Base-by-base conservation (phyloP, 768 basidiomycete species). In the Tremella mesenterica region DNA sequence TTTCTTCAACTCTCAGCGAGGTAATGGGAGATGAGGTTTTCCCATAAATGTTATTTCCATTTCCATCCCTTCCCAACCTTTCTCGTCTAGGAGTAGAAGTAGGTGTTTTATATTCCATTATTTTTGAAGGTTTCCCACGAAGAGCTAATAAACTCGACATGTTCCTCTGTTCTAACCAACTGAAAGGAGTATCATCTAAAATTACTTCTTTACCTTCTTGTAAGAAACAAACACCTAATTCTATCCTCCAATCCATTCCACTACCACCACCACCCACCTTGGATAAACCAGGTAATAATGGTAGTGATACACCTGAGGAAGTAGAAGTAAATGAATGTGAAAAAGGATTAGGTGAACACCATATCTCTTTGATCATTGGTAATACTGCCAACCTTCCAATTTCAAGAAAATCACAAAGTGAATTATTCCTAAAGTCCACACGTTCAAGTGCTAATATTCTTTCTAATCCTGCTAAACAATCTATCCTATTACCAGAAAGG, bases 381-480 rank as follows among this genome's bases (percentile, higher is more conserved):
- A 96, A 76, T 6, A 80, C 77, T 0, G 87, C 82, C 21, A 97
- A 75, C 27, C 93, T 78, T 7, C 88, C 86, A 8, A 97, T 77
- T 71, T 97, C 93, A 9, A 82, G 82, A 44, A 81, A 81, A 60
- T 96, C 93, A 45, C 85, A 81, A 30, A 97, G 75, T 49, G 81
- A 75, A 60, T 97, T 96, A 50, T 77, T 71, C 5, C 89, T 80
- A 14, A 96, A 76, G 71, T 97, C 92, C 26, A 95, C 79, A 30
- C 86, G 81, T 68, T 92, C 85, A 10, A 97, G 80, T 2, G 83
- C 85, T 52, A 80, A 76, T 0, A 96, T 78, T n/a, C 91, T 82
- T 72, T 97, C 93, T 6, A 97, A 79, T 16, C 93, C 93, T 56
- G 89, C 91, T 50, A 97, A 81, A n/a, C 88, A 90, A 65, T 93